These are phyloP conservation scores for Candida golubevii DNA, from an alignment of 805 yeast species.

Conservation along the genomic window DNA sequence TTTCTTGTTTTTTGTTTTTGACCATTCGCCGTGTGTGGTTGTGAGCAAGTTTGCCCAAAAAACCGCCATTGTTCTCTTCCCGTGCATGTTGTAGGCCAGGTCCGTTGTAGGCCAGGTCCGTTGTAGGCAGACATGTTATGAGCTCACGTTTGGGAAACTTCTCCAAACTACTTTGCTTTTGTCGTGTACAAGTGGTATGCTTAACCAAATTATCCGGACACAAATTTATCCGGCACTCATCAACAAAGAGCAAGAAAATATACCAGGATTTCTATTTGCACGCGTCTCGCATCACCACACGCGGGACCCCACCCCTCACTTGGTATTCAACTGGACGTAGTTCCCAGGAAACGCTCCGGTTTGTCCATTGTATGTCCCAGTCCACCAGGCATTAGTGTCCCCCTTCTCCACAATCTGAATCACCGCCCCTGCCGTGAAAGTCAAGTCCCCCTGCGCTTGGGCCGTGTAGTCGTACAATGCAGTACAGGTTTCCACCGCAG, in stretches of 20 bases:
- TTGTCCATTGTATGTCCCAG: constrained; percentile 78
- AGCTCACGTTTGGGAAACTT: too few species aligned
- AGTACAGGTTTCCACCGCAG: constrained; percentile 54
- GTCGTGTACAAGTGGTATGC: too few species aligned
- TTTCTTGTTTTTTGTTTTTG: not conserved
- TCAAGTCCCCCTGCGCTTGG: constrained; percentile 87
- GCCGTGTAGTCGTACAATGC: constrained; percentile 91
- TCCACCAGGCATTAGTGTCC: constrained; percentile 97
- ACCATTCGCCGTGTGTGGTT: constrained; percentile 1
- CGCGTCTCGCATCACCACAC: too few species aligned
- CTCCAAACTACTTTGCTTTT: too few species aligned
- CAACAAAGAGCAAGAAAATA: too few species aligned
- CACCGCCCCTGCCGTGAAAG: constrained; percentile 82
- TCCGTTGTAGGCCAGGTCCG: too few species aligned
- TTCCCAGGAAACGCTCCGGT: constrained; percentile 96
- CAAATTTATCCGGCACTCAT: too few species aligned
- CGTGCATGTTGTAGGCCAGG: not conserved
- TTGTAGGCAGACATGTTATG: too few species aligned
- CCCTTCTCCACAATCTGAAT: constrained; percentile 82
- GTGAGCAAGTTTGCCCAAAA: constrained; percentile 1
- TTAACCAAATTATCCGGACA: too few species aligned
- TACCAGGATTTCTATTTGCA: too few species aligned
- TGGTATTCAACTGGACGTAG: constrained; percentile 69
- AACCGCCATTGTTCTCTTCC: not conserved
- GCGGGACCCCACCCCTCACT: constrained; percentile 3